phyloP scores from a whole-genome alignment of 2,329 filamentous ascomycete species.

The Colletotrichum echinochloae region DNA sequence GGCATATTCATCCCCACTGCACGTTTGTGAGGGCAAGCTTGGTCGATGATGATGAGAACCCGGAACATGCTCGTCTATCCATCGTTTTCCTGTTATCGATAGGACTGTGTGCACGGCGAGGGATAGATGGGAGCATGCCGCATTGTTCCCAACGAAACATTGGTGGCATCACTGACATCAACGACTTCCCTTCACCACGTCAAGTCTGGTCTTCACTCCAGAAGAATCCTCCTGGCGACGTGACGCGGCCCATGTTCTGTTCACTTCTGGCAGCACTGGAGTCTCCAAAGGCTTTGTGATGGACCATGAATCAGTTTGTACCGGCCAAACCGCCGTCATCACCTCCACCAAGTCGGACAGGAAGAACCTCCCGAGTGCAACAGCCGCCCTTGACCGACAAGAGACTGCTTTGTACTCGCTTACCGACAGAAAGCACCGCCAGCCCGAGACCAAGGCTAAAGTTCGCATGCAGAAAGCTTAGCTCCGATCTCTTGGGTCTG shows the following conservation, averaged over 20 bases:
- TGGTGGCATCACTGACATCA: no score
- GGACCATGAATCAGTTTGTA: conserved; percentile 44
- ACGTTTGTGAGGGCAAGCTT: no score
- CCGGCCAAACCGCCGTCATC: conserved; percentile 40
- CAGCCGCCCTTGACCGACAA: conserved; percentile 25
- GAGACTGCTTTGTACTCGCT: neutral
- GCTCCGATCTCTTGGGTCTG: conserved; percentile 5
- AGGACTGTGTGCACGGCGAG: no score
- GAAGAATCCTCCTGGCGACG: no score
- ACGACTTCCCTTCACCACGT: no score
- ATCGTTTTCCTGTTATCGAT: no score
- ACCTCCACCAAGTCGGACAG: conserved; percentile 41
- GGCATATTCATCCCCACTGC: no score
- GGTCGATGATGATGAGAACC: no score
- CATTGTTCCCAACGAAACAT: no score
- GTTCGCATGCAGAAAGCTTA: conserved; percentile 6
- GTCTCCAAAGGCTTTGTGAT: conserved; percentile 62
- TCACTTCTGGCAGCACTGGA: conserved; percentile 65
- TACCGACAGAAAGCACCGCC: neutral
- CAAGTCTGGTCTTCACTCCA: no score
- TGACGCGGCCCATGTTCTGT: conserved; percentile 56
- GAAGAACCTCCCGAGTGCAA: conserved; percentile 16
- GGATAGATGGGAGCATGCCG: no score
- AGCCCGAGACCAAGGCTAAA: conserved; percentile 9
- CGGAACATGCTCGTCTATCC: no score